Conservation (phyloP, 2,329 filamentous ascomycete species). For the Trichoderma sp. region DNA sequence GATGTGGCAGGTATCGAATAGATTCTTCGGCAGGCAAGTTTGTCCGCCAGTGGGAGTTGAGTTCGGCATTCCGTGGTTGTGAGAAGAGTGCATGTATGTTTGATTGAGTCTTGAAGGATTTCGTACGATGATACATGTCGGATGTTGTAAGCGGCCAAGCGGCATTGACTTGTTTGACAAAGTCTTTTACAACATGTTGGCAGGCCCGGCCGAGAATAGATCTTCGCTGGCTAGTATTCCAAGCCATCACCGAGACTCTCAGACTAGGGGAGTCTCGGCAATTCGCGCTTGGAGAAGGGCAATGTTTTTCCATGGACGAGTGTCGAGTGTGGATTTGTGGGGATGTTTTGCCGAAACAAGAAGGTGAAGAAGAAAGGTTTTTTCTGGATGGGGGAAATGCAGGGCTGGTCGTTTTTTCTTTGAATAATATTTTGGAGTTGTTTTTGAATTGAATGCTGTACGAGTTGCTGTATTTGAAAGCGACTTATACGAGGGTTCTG, state of each 20-base stretch:
- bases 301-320: neutral
- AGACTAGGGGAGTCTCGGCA: slow-evolving; percentile 13
- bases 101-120: neutral
- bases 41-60: neutral
- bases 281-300: neutral
- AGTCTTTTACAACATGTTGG: neutral
- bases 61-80: neutral
- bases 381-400: neutral
- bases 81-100: neutral
- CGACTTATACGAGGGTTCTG: neutral
- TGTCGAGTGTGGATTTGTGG: neutral
- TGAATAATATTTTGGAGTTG: neutral
- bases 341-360: neutral
- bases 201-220: neutral
- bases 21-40: neutral
- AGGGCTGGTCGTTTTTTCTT: neutral
- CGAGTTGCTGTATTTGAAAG: neutral
- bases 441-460: neutral
- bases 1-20: neutral
- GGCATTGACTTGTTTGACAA: neutral
- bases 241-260: neutral
- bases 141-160: neutral
- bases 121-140: neutral
- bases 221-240: neutral
- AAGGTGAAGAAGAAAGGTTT: neutral